These are phyloP conservation scores for Excoecaria cochinchinensis DNA, from an alignment of 345 rosid genomes.

Conservation along the genomic window DNA sequence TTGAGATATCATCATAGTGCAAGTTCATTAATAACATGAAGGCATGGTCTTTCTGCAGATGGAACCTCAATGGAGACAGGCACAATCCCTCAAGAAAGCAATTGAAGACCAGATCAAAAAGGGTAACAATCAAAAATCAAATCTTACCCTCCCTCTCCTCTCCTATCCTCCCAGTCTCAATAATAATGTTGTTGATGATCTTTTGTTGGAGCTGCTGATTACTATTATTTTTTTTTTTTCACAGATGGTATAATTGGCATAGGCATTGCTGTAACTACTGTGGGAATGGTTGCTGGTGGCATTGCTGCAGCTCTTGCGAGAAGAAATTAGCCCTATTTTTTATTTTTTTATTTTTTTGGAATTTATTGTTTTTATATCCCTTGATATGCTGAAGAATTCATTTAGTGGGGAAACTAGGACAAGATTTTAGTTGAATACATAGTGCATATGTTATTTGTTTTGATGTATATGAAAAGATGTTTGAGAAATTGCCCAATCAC, in stretches of 20 bases:
- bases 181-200: neutral
- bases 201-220: neutral
- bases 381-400: no score
- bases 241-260: constrained; percentile 87
- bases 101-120: constrained; percentile 65
- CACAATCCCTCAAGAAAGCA: constrained; percentile 60
- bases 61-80: constrained; percentile 85
- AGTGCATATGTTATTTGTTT: no score
- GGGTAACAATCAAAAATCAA: constrained; percentile 31
- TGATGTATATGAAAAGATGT: no score
- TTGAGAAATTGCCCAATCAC: no score
- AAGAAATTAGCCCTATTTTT: constrained; percentile 41
- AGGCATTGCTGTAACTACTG: constrained; percentile 74
- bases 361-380: no score
- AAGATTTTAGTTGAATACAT: no score
- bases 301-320: constrained; percentile 76
- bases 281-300: constrained; percentile 78
- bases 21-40: neutral
- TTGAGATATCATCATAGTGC: neutral
- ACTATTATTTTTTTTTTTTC: constrained; percentile 4
- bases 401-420: no score
- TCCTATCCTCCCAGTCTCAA: no score
- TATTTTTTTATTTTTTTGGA: no score
- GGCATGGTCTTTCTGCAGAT: constrained; percentile 39
- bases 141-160: neutral